Conservation (phyloP, 768 basidiomycete genomes). For the Psilocybe cubensis region DNA sequence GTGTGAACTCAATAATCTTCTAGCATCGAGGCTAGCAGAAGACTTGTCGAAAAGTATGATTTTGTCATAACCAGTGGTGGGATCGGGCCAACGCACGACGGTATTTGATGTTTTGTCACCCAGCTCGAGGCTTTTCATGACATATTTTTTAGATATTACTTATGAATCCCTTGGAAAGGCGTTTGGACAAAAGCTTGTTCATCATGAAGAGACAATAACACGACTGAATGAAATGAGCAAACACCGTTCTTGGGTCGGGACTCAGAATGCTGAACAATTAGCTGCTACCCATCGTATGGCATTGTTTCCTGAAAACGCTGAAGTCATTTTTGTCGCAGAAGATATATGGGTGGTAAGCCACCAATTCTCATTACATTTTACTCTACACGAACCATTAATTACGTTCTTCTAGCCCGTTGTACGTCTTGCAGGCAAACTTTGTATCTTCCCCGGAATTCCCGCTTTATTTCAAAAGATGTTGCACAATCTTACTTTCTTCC, state of each 20-base stretch:
- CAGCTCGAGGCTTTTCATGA: neutral
- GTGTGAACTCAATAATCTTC: neutral
- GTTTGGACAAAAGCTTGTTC: slow-evolving; percentile 69
- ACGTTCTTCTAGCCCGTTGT: slow-evolving; percentile 71
- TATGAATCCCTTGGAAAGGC: slow-evolving; percentile 87
- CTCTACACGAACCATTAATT: neutral
- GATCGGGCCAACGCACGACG: slow-evolving; percentile 91
- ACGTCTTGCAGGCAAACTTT: slow-evolving; percentile 82
- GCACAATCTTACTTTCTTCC: slow-evolving; percentile 67
- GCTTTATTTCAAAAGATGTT: slow-evolving; percentile 83
- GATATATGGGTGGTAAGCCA: slow-evolving; percentile 85
- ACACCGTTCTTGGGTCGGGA: slow-evolving; percentile 55
- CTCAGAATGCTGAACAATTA: slow-evolving; percentile 75
- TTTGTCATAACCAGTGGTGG: slow-evolving; percentile 92
- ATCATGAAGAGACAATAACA: slow-evolving; percentile 77
- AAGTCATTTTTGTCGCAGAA: slow-evolving; percentile 77
- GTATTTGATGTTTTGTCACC: slow-evolving; percentile 35
- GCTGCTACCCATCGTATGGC: slow-evolving; percentile 89
- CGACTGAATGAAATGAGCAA: slow-evolving; percentile 71
- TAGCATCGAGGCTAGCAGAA: slow-evolving; percentile 83
- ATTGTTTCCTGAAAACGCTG: slow-evolving; percentile 77
- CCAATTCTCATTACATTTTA: neutral
- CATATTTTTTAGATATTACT: slow-evolving; percentile 69
- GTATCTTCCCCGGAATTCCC: slow-evolving; percentile 92
- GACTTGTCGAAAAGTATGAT: slow-evolving; percentile 84